Percentiles rank a stretch among this genome's conserved stretches.
phyloP scores from a whole-genome alignment of 176 grass and related monocot species.

The Phyllostachys edulis region DNA sequence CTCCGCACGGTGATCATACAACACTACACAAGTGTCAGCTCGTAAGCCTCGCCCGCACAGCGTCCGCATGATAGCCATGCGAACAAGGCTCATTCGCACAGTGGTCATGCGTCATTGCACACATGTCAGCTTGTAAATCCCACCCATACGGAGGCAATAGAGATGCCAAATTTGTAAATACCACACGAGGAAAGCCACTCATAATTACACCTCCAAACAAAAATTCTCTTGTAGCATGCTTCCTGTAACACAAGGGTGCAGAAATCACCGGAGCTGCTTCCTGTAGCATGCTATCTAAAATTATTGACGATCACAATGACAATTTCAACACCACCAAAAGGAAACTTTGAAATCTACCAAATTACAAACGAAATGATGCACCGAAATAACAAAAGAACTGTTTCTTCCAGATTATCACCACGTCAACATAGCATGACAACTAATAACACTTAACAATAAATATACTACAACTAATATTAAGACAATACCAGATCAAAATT shows the following conservation, averaged over 20 bases:
- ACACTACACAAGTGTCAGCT: too few species aligned
- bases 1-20: too few species aligned
- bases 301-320: neutral
- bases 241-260: neutral
- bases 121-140: too few species aligned
- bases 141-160: too few species aligned
- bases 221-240: too few species aligned
- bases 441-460: neutral
- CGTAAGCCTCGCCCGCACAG: too few species aligned
- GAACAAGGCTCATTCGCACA: too few species aligned
- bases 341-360: neutral
- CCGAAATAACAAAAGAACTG: neutral
- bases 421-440: conserved; percentile 19
- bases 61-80: too few species aligned
- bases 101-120: too few species aligned
- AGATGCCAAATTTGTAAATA: too few species aligned
- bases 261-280: neutral
- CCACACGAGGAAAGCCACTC: too few species aligned
- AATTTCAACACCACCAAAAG: neutral
- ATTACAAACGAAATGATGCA: neutral
- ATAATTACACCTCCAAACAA: too few species aligned
- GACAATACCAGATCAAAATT: conserved; percentile 32
- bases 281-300: neutral
- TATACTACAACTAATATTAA: conserved; percentile 13
- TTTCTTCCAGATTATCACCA: conserved; percentile 9